Percentiles rank a stretch among this genome's conserved stretches.
phyloP scores from a whole-genome alignment of 495 filamentous ascomycete genomes.

The Podospora pseudopauciseta region DNA sequence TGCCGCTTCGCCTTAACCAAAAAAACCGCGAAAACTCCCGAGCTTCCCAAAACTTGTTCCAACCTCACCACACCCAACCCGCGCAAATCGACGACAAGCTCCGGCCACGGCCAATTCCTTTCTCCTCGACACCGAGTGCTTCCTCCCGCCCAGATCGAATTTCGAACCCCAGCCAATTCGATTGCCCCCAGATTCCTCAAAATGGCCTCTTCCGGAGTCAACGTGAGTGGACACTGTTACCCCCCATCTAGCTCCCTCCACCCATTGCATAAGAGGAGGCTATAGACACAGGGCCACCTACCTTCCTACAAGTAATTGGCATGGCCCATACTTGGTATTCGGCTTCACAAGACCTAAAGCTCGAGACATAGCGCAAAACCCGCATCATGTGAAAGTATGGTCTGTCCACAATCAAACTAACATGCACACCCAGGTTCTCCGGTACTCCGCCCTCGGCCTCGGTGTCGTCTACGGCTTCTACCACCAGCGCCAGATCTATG shows the following conservation, averaged over 20 bases:
- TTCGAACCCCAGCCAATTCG: neutral
- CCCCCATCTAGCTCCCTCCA: neutral
- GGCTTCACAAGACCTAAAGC: neutral
- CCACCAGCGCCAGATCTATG: conserved; percentile 74
- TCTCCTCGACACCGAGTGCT: conserved; percentile 13
- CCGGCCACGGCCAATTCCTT: conserved; percentile 24
- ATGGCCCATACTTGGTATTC: neutral
- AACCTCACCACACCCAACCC: conserved; percentile 23
- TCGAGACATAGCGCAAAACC: neutral
- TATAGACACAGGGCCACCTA: neutral
- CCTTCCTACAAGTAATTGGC: neutral
- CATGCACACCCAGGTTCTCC: conserved; percentile 66
- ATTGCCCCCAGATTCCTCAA: conserved; percentile 15
- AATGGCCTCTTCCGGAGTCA: conserved; percentile 59
- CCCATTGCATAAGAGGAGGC: neutral
- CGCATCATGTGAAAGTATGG: conserved; percentile 13
- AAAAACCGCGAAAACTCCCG: conserved; percentile 36
- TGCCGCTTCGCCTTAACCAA: conserved; percentile 9
- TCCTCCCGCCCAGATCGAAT: conserved; percentile 13
- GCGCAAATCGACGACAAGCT: conserved; percentile 28
- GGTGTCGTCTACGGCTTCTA: conserved; percentile 90
- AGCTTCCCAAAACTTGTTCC: conserved; percentile 29
- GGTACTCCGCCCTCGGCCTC: conserved; percentile 82
- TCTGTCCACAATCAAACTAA: neutral
- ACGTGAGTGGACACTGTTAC: conserved; percentile 46